These are phyloP conservation scores for Ajuga chamaepitys DNA, from an alignment of 257 asterid genomes.

Conservation along the genomic window DNA sequence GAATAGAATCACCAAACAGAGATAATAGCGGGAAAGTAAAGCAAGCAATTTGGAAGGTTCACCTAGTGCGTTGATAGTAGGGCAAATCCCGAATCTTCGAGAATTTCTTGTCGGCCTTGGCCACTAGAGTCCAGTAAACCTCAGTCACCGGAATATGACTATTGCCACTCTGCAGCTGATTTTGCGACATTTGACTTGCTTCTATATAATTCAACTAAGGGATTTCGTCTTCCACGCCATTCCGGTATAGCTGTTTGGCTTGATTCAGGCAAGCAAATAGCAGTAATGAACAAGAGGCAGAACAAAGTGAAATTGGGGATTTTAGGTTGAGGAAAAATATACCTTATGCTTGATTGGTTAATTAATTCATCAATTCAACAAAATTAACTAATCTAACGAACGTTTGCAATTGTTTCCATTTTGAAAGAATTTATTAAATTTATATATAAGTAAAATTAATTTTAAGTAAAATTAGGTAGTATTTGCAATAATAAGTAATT, in stretches of 20 bases:
- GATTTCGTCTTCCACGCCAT: slow-evolving; percentile 17
- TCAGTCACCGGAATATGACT: slow-evolving; percentile 69
- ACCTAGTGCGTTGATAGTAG: slow-evolving; percentile 86
- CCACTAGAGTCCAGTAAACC: slow-evolving; percentile 83
- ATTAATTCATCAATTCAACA: no score
- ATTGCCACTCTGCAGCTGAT: slow-evolving; percentile 33
- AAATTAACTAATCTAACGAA: no score
- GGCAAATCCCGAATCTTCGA: slow-evolving; percentile 96
- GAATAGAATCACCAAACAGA: not conserved
- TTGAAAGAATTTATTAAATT: no score
- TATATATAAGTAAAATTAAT: no score
- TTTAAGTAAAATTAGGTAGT: no score
- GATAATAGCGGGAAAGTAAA: not conserved
- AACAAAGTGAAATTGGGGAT: not conserved
- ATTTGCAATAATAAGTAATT: no score
- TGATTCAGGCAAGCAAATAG: slow-evolving; percentile 1
- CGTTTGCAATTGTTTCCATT: no score
- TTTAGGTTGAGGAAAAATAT: not conserved
- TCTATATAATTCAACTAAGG: not conserved
- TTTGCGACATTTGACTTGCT: slow-evolving; percentile 46
- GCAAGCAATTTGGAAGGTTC: not conserved
- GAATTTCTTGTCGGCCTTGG: slow-evolving; percentile 96
- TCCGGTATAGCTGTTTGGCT: not conserved
- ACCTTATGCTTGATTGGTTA: no score
- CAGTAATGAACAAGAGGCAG: not conserved